phyloP scores from a whole-genome alignment of 306 rosid genomes.

The Vigna mungo region DNA sequence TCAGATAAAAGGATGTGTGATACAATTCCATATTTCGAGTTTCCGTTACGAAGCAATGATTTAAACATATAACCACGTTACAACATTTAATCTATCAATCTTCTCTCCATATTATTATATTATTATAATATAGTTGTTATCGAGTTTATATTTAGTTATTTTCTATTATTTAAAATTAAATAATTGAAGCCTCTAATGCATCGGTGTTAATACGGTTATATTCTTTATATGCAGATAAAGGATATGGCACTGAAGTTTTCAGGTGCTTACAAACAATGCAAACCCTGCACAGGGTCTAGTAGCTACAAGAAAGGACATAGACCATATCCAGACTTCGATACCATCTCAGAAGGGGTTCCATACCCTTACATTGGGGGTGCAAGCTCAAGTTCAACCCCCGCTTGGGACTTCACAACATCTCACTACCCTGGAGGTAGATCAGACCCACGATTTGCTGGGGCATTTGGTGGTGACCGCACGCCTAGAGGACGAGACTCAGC shows the following conservation, averaged over 20 bases:
- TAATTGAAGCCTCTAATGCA: slow-evolving; percentile 3
- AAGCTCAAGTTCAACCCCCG: slow-evolving; percentile 92
- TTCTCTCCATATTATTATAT: too few species aligned
- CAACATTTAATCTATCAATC: too few species aligned
- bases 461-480: slow-evolving; percentile 66
- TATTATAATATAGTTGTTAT: too few species aligned
- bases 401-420: slow-evolving; percentile 87
- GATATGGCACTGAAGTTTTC: slow-evolving; percentile 89
- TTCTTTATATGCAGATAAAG: slow-evolving; percentile 69
- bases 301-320: slow-evolving; percentile 79
- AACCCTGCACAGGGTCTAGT: slow-evolving; percentile 77
- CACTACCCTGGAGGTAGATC: slow-evolving; percentile 64
- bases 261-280: slow-evolving; percentile 85
- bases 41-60: not conserved
- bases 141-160: not conserved
- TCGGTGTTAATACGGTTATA: not conserved
- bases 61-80: too few species aligned
- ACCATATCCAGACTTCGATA: slow-evolving; percentile 86
- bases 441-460: slow-evolving; percentile 59
- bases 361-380: slow-evolving; percentile 86
- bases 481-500: slow-evolving; percentile 67
- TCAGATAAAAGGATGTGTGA: not conserved
- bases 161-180: not conserved
- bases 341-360: slow-evolving; percentile 90
- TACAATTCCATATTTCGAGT: not conserved